These are phyloP conservation scores for Cicer arietinum DNA, from an alignment of 306 rosid species.

Conservation along the genomic window DNA sequence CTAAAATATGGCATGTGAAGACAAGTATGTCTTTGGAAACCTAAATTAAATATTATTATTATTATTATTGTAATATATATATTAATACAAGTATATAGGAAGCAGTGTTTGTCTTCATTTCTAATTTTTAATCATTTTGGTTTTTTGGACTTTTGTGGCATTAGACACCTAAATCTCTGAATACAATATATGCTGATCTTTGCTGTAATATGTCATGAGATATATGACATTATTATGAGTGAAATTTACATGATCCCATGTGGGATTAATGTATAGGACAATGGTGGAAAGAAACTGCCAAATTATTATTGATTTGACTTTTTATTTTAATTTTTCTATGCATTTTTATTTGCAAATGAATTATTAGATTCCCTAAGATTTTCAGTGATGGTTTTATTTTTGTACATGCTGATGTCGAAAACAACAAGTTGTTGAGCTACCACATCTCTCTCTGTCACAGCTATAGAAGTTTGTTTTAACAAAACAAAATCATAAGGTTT, in stretches of 20 bases:
- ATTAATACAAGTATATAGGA: slow-evolving; percentile 49
- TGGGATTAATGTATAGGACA: slow-evolving; percentile 49
- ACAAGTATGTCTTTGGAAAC: slow-evolving; percentile 48
- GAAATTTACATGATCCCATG: slow-evolving; percentile 64
- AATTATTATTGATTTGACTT: slow-evolving; percentile 47
- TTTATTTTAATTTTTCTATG: slow-evolving; percentile 9
- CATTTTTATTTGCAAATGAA: slow-evolving; percentile 21
- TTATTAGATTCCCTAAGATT: slow-evolving; percentile 35
- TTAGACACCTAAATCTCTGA: slow-evolving; percentile 7
- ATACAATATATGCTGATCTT: slow-evolving; percentile 30
- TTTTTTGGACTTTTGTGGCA: slow-evolving; percentile 21
- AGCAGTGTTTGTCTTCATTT: slow-evolving; percentile 40
- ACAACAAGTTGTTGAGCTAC: slow-evolving; percentile 43
- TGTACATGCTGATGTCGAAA: slow-evolving; percentile 25
- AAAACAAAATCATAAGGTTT: slow-evolving; percentile 12
- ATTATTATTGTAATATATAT: slow-evolving; percentile 46
- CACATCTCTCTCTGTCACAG: slow-evolving; percentile 21
- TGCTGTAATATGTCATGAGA: slow-evolving; percentile 59
- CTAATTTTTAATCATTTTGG: slow-evolving; percentile 15
- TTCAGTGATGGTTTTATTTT: slow-evolving; percentile 27
- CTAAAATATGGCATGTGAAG: slow-evolving; percentile 46
- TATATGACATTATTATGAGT: slow-evolving; percentile 40
- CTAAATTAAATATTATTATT: not conserved
- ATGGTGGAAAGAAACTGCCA: slow-evolving; percentile 37
- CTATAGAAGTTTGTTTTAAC: not conserved